Percentiles rank a stretch among this genome's conserved stretches.
phyloP scores from a whole-genome alignment of 2,329 filamentous ascomycete genomes.

The Drechslerella stenobrocha region DNA sequence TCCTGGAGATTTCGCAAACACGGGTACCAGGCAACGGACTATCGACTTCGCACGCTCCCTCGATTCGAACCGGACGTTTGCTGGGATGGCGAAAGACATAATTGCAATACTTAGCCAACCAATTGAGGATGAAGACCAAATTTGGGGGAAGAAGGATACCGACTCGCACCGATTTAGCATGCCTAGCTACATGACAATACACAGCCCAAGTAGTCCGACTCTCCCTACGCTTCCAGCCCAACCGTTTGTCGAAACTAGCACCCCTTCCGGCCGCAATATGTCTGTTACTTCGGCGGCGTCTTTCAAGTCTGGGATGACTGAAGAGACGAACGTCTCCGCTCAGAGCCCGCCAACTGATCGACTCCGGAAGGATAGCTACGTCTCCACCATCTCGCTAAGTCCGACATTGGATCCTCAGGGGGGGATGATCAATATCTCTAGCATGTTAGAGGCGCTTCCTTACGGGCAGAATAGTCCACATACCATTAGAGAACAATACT shows the following conservation, averaged over 20 bases:
- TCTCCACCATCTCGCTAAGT: constrained; percentile 29
- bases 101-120: constrained; percentile 71
- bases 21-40: constrained; percentile 71
- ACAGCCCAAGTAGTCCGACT: constrained; percentile 19
- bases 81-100: constrained; percentile 83
- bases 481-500: constrained; percentile 75
- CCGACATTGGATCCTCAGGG: constrained; percentile 33
- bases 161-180: constrained; percentile 57
- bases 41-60: constrained; percentile 75
- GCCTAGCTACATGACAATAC: constrained; percentile 35
- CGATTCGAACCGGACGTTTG: constrained; percentile 77
- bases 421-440: constrained; percentile 38
- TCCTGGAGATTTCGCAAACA: constrained; percentile 86
- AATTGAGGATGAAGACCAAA: constrained; percentile 83
- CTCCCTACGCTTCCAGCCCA: constrained; percentile 7
- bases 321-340: constrained; percentile 18
- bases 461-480: constrained; percentile 27
- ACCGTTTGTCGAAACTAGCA: constrained; percentile 9
- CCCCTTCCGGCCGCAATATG: constrained; percentile 25
- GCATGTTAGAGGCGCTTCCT: constrained; percentile 23
- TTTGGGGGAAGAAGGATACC: constrained; percentile 84
- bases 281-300: constrained; percentile 30
- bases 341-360: constrained; percentile 26
- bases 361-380: constrained; percentile 34
- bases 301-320: constrained; percentile 25